Conservation (phyloP, 2,329 filamentous ascomycete genomes). For the Grosmannia serpens region DNA sequence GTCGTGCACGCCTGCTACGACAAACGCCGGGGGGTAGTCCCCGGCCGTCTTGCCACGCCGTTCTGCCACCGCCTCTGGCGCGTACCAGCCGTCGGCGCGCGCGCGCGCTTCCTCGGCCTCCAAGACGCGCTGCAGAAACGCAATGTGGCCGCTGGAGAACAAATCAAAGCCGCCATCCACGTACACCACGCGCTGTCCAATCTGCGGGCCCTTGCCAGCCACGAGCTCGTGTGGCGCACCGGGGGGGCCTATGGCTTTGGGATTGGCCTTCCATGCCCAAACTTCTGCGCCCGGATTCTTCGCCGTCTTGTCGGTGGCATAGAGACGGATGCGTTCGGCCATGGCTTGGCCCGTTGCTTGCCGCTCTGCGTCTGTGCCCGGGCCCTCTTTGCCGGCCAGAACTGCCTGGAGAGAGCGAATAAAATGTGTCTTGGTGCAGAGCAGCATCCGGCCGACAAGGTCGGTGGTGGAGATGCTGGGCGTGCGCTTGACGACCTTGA, state of each 20-base stretch:
- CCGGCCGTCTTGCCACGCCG: constrained; percentile 47
- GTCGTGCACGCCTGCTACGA: constrained; percentile 90
- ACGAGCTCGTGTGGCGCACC: constrained; percentile 60
- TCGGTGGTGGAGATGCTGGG: constrained; percentile 96
- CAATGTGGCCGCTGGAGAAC: constrained; percentile 94
- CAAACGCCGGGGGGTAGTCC: constrained; percentile 72
- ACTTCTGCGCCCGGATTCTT: constrained; percentile 69
- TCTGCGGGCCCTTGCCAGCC: constrained; percentile 55
- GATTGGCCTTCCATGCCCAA: constrained; percentile 58
- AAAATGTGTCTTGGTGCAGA: constrained; percentile 91
- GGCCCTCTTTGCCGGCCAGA: constrained; percentile 61
- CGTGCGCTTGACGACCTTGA: constrained; percentile 94
- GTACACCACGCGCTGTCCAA: constrained; percentile 80
- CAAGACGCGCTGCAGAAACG: constrained; percentile 73
- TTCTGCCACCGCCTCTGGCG: constrained; percentile 49
- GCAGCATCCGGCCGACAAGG: constrained; percentile 92
- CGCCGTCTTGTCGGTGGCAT: constrained; percentile 78
- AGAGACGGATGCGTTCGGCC: constrained; percentile 66
- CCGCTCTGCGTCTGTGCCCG: constrained; percentile 55
- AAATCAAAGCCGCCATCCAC: constrained; percentile 95
- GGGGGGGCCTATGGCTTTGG: constrained; percentile 38
- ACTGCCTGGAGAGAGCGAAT: constrained; percentile 65
- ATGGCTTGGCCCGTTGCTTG: constrained; percentile 54
- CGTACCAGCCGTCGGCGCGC: constrained; percentile 61
- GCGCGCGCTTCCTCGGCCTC: constrained; percentile 61